Evolutionary conservation across 768 basidiomycete species (phyloP), one percentile per base, ranked within the genome.

Genomic region (Gloeostereum incarnatum): DNA sequence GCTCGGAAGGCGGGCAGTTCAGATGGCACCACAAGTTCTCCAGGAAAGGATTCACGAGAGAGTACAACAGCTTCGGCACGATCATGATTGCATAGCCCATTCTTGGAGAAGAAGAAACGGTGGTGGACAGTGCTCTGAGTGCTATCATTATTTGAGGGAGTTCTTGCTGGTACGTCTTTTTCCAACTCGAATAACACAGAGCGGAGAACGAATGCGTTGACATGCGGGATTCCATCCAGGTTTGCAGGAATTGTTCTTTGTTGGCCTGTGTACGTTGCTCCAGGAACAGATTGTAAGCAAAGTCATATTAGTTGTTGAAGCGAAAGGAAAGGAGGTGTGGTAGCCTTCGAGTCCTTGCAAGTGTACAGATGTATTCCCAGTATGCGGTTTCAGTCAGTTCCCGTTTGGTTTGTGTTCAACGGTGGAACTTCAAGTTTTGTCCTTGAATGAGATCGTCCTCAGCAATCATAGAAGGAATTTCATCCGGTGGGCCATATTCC

Each of bases 11-110:
- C 41, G 38, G 16, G 53, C 50, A 2, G 49, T 46, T 3, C 45
- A 40, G 2, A 46, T 51, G 2, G 56, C 57, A 5, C 69, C 61
- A 4, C 48, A 30, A 0, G 45, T 50, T 17, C 62, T 56, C 25
- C 52, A 44, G 35, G 48, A 50, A 38, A 56, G 52, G 6, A 60
- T 68, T 3, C 52, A 45, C 19, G 50, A 57, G 29, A 56, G 58
- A 40, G 56, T 55, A 2, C 50, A 55, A 19, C 47, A 59, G 3
- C 56, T 82, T 27, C 55, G 74, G 6, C 54, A 58, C 4, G 66
- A 74, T 41, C 81, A 82, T 48, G 65, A 75, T 2, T 83, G 81
- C 40, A 13, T 42, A 8, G 57, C 65, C 3, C 56, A 54, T 32
- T 35, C n/a, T 0, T 80, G 78, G 75, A 53, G 46, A 18, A 63